Base-by-base conservation (phyloP, 2,329 filamentous ascomycete genomes). In the Diaporthe citri region DNA sequence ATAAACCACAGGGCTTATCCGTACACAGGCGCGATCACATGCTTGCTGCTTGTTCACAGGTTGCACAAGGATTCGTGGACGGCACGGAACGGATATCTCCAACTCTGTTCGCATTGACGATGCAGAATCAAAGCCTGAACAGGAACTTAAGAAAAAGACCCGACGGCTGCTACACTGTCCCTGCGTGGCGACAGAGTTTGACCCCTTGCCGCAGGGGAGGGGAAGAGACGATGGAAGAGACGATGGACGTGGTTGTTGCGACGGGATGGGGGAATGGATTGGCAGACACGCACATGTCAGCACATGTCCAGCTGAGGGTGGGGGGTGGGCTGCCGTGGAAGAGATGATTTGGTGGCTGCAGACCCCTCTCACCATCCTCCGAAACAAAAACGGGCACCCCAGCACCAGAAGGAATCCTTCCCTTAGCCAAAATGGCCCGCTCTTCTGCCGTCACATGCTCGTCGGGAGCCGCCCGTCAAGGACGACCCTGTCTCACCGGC, bases 371-470 rank as follows among this genome's bases (percentile, higher is more conserved):
- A 13, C 57, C 70, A 55, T 52, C 64, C 48, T 69, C 64, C 64
- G 64, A 69, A 41, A 69, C 64, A 55, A 28, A 62, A 72, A 72
- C 56, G 43, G 56, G 43, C 43, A 62, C 43, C 39, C 43, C 39
- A 22, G 28, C 43, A 36, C 28, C 60, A 36, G 13, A 67, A 12
- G 12, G 64, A 67, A 67, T 39, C 34, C 64, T 39, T 41, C 55
- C 43, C 20, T 28, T 48, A 52, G 46, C 48, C 59, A 41, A 64
- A 55, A 22, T 62, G 64, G 56, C 43, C 56, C 41, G 55, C 28
- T 39, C 15, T 34, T 66, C n/a, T 51, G 25, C 39, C 72, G 60
- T 76, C 75, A 76, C 75, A 76, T 76, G 75, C 67, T 76, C 75
- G 51, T 51, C 48, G 59, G 46, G 51, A 72, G 60, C 72, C 72